Base-by-base conservation (phyloP, 805 yeast species). In the Crinitomyces ghanaensis region DNA sequence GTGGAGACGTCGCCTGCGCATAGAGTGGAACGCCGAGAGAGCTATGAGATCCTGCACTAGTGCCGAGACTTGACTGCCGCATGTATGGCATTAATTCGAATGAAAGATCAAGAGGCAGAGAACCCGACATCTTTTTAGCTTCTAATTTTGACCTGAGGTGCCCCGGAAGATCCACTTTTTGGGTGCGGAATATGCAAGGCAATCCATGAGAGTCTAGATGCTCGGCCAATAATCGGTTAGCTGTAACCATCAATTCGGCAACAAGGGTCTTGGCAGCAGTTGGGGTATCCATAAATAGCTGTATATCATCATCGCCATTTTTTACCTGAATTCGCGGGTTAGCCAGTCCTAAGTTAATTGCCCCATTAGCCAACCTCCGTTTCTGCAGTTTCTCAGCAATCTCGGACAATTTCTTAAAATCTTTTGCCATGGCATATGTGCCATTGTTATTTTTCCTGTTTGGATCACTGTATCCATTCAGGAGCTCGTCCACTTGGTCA, bases 1-100 rank as follows among this genome's bases (percentile, higher is more conserved):
- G 60, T 2, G 98, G 97, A 0, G 96, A 85, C 0, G 97, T 86
- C 6, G 81, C 77, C 13, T 83, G 79, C 4, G 78, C 64, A 48
- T 86, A 84, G 4, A 59, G 51, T 0, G 56, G 52, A 6, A 81
- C 55, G 3, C 86, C 93, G 21, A 84, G 55, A 42, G 79, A 70
- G 15, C 63, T 60, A 55, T 85, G 95, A 1, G 46, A 49, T 0
- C 45, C 41, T 1, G 80, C 69, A 1, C 37, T 31, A 0, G 68
- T 53, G 2, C 72, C 59, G 28, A 69, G 63, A 23, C 59, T 61
- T 3, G 88, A 77, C 13, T 72, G 60, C 2, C 69, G 66, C 45
- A 75, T 50, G 21, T 69, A 62, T 4, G 69, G 56, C 9, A 67
- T 51, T 15, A 70, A 44, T 28, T 62, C 54, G 18, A 65, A 56